Evolutionary conservation across 768 basidiomycete genomes (phyloP).

Genomic region (Albatrellus ellisii): DNA sequence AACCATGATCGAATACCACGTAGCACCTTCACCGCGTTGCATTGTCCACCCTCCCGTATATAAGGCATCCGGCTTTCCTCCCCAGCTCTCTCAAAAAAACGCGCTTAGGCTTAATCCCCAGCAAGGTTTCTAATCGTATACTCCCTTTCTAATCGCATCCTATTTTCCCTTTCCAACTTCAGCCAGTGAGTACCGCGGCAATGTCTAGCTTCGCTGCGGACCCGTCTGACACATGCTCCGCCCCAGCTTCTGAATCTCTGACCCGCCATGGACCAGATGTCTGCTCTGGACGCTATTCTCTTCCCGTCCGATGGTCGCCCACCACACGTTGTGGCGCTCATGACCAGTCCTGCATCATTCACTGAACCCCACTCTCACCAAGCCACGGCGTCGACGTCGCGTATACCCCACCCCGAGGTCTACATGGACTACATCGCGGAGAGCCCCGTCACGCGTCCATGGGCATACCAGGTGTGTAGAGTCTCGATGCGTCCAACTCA

Average conservation of each 20-base stretch:
- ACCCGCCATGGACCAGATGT: slow-evolving; percentile 45
- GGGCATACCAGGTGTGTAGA: slow-evolving; percentile 57
- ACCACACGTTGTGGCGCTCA: slow-evolving; percentile 58
- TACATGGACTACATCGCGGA: slow-evolving; percentile 83
- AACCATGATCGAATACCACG: slow-evolving; percentile 1
- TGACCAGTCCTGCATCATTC: slow-evolving; percentile 44
- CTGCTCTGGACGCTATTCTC: slow-evolving; percentile 56
- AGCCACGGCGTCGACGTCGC: slow-evolving; percentile 25
- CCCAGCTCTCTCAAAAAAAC: background rate
- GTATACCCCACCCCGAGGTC: slow-evolving; percentile 73
- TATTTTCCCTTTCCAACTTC: background rate
- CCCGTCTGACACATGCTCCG: slow-evolving; percentile 7
- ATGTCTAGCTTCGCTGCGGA: background rate
- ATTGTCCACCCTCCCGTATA: background rate
- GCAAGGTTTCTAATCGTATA: background rate
- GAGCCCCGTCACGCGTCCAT: slow-evolving; percentile 49
- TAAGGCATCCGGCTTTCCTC: background rate
- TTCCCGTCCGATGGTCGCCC: slow-evolving; percentile 73
- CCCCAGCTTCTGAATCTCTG: slow-evolving; percentile 8
- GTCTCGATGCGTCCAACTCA: slow-evolving; percentile 2
- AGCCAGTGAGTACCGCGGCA: background rate
- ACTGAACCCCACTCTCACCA: slow-evolving; percentile 11
- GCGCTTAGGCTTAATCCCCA: background rate
- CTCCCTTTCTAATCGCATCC: background rate
- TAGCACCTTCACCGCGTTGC: slow-evolving; percentile 1